Evolutionary conservation across 805 yeast species (phyloP), one percentile per base, ranked within the genome.

Genomic region (Candida michaelii): DNA sequence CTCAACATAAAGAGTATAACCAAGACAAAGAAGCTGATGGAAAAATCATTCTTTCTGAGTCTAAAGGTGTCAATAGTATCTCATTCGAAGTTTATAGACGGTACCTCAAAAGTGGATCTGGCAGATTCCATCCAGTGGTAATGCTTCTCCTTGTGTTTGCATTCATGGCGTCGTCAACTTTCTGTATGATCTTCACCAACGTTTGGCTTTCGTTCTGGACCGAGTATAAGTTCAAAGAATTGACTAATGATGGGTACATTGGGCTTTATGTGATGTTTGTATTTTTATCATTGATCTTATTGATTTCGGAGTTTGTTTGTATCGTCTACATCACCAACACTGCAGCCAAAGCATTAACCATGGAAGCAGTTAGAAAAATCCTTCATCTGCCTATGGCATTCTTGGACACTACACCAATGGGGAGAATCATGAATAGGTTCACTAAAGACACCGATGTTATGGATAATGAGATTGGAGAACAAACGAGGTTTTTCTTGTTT

Each of bases 181-280:
- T 82, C 57, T 68, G 75, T 47, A 71, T 69, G 46, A 59, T 82
- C 35, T 80, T 83, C 54, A 74, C 84, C 35, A 83, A 82, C 58
- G 80, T 82, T 15, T 86, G 95, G 95, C 68, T 89, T 43, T 82
- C 95, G 0, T 89, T 83, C 61, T 89, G 97, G 97, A 72, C 83
- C 2, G 73, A 70, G 15, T 44, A 68, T 39, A 79, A 74, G 57
- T 86, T 83, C 54, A 48, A 59, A 4, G 56, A 58, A 16, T 62
- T 65, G 38, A 44, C 76, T 6, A 67, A 72, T 40, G 74, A 79
- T 0, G 79, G 78, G 51, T 87, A 88, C 65, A 84, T 84, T 58
- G 95, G 93, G 0, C 51, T 87, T 34, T 83, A 82, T 52, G 82
- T 85, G 29, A 69, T 82, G 74, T 69, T 82, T 49, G 67, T 83